A percentile compares a stretch with the other conserved stretches of the same genome.
Evolutionary conservation across 2,329 filamentous ascomycete genomes (phyloP).

Genomic region (Penicillium crustosum): DNA sequence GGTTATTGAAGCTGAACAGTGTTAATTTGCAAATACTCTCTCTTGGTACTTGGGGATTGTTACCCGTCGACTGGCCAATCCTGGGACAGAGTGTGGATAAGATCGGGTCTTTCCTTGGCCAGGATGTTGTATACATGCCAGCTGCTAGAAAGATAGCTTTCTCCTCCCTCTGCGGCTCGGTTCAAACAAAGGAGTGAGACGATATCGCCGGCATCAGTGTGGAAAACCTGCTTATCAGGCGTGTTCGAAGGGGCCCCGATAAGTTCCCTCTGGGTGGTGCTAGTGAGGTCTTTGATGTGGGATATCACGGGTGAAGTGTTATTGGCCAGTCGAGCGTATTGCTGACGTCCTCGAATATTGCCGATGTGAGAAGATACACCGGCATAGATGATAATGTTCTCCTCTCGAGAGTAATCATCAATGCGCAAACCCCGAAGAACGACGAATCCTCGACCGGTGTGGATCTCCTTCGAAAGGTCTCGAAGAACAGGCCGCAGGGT

Average conservation of each 20-base stretch:
- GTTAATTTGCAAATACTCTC: conserved; percentile 6
- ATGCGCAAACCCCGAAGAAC: conserved; percentile 46
- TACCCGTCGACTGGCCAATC: conserved; percentile 52
- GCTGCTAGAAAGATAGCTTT: conserved; percentile 54
- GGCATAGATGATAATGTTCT: conserved; percentile 42
- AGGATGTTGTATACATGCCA: conserved; percentile 59
- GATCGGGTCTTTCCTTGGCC: conserved; percentile 52
- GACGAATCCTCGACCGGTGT: conserved; percentile 46
- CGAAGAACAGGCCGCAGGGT: conserved; percentile 35
- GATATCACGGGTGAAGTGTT: conserved; percentile 48
- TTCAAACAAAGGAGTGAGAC: conserved; percentile 52
- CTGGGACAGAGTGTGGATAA: conserved; percentile 52
- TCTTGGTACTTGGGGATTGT: conserved; percentile 1
- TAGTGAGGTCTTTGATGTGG: conserved; percentile 63
- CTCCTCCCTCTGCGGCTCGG: conserved; percentile 51
- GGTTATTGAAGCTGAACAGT: conserved; percentile 52
- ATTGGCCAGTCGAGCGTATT: conserved; percentile 31
- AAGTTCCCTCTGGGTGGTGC: conserved; percentile 8
- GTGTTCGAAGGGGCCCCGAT: conserved; percentile 26
- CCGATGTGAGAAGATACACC: conserved; percentile 47
- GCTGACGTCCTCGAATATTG: conserved; percentile 42
- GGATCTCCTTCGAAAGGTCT: conserved; percentile 37
- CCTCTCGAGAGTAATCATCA: conserved; percentile 36
- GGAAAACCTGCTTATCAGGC: conserved; percentile 49
- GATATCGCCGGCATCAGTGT: conserved; percentile 58